A percentile compares a stretch with the other conserved stretches of the same genome.
Conservation (phyloP, 208 protist genomes). For the Trypanosoma scelopori region DNA sequence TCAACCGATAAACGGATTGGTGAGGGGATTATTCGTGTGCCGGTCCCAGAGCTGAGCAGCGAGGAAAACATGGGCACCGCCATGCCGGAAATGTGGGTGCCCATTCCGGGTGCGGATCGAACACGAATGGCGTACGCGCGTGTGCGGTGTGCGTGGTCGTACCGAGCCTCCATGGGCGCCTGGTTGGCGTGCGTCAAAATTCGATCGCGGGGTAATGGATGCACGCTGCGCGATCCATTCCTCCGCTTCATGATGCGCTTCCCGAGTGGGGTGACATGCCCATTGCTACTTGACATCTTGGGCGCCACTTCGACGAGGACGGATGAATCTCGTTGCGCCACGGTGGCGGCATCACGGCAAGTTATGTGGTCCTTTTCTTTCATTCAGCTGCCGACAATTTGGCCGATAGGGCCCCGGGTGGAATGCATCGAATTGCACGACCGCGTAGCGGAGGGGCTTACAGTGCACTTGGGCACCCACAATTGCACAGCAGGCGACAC, state of each 20-base stretch:
- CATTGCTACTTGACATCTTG: slow-evolving; percentile 15
- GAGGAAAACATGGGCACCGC: neutral
- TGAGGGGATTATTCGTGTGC: neutral
- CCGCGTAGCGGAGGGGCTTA: neutral
- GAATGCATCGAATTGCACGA: slow-evolving; percentile 24
- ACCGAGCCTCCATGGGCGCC: slow-evolving; percentile 6
- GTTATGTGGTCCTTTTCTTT: slow-evolving; percentile 20
- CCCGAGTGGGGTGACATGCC: slow-evolving; percentile 3
- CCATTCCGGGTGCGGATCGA: slow-evolving; percentile 1
- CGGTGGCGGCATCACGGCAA: neutral
- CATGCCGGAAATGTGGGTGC: slow-evolving; percentile 5
- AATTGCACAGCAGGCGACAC: slow-evolving; percentile 11
- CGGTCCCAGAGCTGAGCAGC: neutral
- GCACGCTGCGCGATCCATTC: slow-evolving; percentile 12
- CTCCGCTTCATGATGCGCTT: slow-evolving; percentile 17
- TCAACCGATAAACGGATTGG: neutral
- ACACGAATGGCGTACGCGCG: slow-evolving; percentile 8
- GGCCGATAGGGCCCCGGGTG: slow-evolving; percentile 19
- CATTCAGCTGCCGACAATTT: slow-evolving; percentile 18
- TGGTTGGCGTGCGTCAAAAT: slow-evolving; percentile 17
- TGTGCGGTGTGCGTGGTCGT: slow-evolving; percentile 15
- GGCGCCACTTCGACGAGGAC: neutral
- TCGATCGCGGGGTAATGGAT: neutral
- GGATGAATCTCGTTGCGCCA: neutral
- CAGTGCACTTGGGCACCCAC: slow-evolving; percentile 17